Conservation (phyloP, 2,329 filamentous ascomycete genomes). For the Didymella pomorum region DNA sequence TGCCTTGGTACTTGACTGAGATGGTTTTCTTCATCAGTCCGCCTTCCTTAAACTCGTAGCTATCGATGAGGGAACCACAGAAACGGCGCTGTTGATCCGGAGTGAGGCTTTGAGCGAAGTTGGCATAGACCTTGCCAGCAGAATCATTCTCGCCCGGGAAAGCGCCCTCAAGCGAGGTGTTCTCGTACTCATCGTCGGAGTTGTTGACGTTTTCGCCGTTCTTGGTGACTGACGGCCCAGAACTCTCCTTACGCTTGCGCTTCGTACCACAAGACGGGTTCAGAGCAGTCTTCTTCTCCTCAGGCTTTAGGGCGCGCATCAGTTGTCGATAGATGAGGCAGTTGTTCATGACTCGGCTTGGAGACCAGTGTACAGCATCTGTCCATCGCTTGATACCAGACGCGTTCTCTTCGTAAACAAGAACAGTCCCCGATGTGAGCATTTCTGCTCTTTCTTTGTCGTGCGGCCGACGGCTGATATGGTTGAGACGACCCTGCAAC, state of each 20-base stretch:
- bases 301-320: constrained; percentile 46
- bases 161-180: constrained; percentile 32
- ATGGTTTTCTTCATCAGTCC: constrained; percentile 94
- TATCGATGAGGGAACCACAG: constrained; percentile 87
- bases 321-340: constrained; percentile 87
- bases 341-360: constrained; percentile 83
- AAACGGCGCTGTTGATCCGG: constrained; percentile 65
- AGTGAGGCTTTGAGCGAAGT: constrained; percentile 51
- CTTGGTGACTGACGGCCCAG: constrained; percentile 37
- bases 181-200: constrained; percentile 48
- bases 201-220: constrained; percentile 41
- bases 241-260: constrained; percentile 48
- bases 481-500: constrained; percentile 72
- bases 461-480: constrained; percentile 84
- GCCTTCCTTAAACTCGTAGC: constrained; percentile 82
- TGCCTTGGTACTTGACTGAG: constrained; percentile 75
- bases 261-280: constrained; percentile 49
- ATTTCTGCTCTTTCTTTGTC: constrained; percentile 80
- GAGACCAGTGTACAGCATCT: constrained; percentile 89
- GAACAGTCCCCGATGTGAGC: constrained; percentile 84
- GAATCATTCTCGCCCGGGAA: constrained; percentile 36
- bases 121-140: constrained; percentile 46
- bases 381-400: constrained; percentile 96
- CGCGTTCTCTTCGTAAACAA: constrained; percentile 90
- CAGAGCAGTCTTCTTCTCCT: constrained; percentile 48